These are phyloP conservation scores for Conticribra weissflogii DNA, from an alignment of 108 stramenopile species.

Conservation along the genomic window DNA sequence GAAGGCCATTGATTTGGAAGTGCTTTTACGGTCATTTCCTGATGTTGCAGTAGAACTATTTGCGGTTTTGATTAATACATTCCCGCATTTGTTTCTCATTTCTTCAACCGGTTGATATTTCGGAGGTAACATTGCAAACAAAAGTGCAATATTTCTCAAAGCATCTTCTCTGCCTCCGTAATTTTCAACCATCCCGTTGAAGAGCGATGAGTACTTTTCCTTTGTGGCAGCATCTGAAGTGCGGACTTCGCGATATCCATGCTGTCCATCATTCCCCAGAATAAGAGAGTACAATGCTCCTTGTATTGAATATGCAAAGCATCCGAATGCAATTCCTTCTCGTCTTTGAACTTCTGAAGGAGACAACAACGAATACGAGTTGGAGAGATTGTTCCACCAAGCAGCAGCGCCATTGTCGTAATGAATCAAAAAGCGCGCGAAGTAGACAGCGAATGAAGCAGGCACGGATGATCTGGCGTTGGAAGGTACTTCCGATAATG, in stretches of 20 bases:
- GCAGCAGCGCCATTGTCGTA: conserved; percentile 62
- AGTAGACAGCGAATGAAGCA: conserved; percentile 72
- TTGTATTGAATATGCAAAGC: conserved; percentile 65
- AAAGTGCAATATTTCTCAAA: conserved; percentile 58
- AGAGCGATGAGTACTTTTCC: conserved; percentile 15
- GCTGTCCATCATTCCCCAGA: conserved; percentile 13
- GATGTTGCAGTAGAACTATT: not conserved
- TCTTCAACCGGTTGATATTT: conserved; percentile 62
- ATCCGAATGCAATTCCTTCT: conserved; percentile 62
- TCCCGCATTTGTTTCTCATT: conserved; percentile 15
- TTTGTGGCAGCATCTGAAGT: conserved; percentile 5
- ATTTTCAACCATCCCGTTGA: conserved; percentile 30
- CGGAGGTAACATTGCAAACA: conserved; percentile 76
- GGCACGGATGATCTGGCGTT: conserved; percentile 42
- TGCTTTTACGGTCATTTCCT: conserved; percentile 18
- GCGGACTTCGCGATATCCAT: not conserved
- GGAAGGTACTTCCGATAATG: conserved; percentile 16
- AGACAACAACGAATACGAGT: conserved; percentile 57
- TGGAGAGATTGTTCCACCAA: conserved; percentile 65
- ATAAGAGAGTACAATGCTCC: conserved; percentile 30
- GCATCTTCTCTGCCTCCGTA: conserved; percentile 41
- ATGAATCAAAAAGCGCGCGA: conserved; percentile 69
- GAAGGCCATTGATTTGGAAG: no score
- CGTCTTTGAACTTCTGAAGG: conserved; percentile 40
- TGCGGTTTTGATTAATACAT: not conserved